Base-by-base conservation (phyloP, 2,329 filamentous ascomycete species). In the Reticulascus tulasneorum region DNA sequence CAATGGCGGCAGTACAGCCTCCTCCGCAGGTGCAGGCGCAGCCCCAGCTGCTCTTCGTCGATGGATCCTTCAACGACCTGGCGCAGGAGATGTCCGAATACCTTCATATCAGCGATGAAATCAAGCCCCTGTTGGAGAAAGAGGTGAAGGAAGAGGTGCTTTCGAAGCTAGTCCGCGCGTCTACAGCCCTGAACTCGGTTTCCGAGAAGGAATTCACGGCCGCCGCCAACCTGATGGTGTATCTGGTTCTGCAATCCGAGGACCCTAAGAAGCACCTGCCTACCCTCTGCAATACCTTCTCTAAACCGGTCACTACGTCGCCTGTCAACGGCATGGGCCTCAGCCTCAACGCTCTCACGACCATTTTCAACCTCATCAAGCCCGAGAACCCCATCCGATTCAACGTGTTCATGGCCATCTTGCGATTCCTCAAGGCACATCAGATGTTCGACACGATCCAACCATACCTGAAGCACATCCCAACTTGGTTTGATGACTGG, bases 201-300 rank as follows among this genome's bases (percentile, higher is more conserved):
- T 87, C 91, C 40, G 93, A 98, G 75, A 94, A 93, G 77, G 91
- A 97, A 66, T 93, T 96, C 62, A 90, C 88, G 43, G 84, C 91
- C 41, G 88, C 91, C 44, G 96, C 96, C 71, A 97, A 98, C 70
- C 84, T 97, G 52, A 83, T 98, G 62, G 83, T 97, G 58, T 87
- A 96, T 71, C 82, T 98, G 42, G 80, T 94, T 50, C 76, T 88
- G 54, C 87, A 94, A 67, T 87, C 89, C 42, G 79, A 85, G 53
- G 86, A 90, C 52, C 78, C 85, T 49, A 84, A 88, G 64, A 86
- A 85, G 66, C 85, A 93, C 70, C 82, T 98, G 48, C 85, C 87
- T 41, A 77, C 78, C 53, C 82, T 98, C 55, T 97, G 93, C 79
- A 75, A 82, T 55, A 91, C 94, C 68, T 86, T 98, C 57, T 79